Conservation (phyloP, 148 eudicot species). For the Nepenthes gracilis region DNA sequence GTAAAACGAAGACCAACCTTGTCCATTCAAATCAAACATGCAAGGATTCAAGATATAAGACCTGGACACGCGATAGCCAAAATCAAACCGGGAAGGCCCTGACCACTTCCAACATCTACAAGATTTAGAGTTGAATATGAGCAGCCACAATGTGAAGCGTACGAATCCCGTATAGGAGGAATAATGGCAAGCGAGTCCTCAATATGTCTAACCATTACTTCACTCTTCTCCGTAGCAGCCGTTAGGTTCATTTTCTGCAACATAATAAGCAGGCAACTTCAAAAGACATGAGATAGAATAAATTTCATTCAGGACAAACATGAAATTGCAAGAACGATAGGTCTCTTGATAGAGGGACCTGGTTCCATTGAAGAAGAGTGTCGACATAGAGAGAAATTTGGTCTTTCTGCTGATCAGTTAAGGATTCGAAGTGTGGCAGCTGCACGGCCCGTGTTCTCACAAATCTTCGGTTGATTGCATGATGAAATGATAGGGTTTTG, state of each 20-base stretch:
- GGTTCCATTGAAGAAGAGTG: slow-evolving; percentile 85
- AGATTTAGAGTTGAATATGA: slow-evolving; percentile 38
- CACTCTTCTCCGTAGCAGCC: slow-evolving; percentile 53
- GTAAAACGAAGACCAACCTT: no score
- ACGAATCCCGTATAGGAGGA: slow-evolving; percentile 42
- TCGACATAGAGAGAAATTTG: slow-evolving; percentile 61
- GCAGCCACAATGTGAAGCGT: slow-evolving; percentile 36
- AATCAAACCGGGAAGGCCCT: slow-evolving; percentile 84
- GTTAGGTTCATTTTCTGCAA: slow-evolving; percentile 87
- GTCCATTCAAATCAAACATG: no score
- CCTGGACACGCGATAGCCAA: slow-evolving; percentile 93
- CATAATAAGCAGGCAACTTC: slow-evolving; percentile 1
- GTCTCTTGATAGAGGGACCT: slow-evolving; percentile 22
- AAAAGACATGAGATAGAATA: background rate
- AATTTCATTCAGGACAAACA: background rate
- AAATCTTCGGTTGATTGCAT: slow-evolving; percentile 10
- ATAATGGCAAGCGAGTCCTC: slow-evolving; percentile 79
- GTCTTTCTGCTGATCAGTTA: slow-evolving; percentile 36
- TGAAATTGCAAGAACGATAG: no score
- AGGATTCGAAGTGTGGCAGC: slow-evolving; percentile 31
- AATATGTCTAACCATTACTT: slow-evolving; percentile 83
- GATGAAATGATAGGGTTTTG: slow-evolving; percentile 9
- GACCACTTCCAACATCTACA: slow-evolving; percentile 87
- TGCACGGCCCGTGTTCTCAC: slow-evolving; percentile 15
- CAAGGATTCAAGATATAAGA: slow-evolving; percentile 9